A percentile compares a stretch with the other conserved stretches of the same genome.
These are phyloP conservation scores for Decorospora gaudefroyi DNA, from an alignment of 2,329 filamentous ascomycete species.

Conservation along the genomic window DNA sequence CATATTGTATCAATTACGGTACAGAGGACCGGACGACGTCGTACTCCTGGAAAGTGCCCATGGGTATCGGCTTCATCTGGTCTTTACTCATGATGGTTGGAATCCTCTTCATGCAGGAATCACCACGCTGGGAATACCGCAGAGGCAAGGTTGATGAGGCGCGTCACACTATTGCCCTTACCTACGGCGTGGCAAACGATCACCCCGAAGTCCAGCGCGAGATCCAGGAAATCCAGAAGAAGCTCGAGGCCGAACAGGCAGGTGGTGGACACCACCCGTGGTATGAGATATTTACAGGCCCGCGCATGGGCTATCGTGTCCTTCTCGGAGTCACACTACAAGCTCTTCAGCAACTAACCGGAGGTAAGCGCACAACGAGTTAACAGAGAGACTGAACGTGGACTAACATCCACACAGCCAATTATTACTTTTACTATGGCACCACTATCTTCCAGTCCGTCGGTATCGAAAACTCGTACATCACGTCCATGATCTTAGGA, in stretches of 20 bases:
- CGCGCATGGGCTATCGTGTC: conserved; percentile 69
- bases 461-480: conserved; percentile 51
- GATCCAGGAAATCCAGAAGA: conserved; percentile 60
- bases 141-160: conserved; percentile 58
- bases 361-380: conserved; percentile 57
- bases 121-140: conserved; percentile 63
- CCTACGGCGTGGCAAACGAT: conserved; percentile 61
- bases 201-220: conserved; percentile 60
- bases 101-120: conserved; percentile 61
- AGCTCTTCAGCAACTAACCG: conserved; percentile 69
- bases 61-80: conserved; percentile 63
- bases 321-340: conserved; percentile 66
- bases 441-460: conserved; percentile 53
- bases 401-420: conserved; percentile 12
- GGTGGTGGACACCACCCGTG: conserved; percentile 43
- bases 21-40: conserved; percentile 57
- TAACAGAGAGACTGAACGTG: background rate
- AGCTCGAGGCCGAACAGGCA: conserved; percentile 58
- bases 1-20: conserved; percentile 61
- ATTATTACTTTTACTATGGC: conserved; percentile 64
- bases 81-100: conserved; percentile 59
- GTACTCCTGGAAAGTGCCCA: conserved; percentile 66
- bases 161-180: conserved; percentile 56
- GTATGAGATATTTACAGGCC: conserved; percentile 67
- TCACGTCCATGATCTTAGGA: conserved; percentile 56